Conservation (phyloP, 176 grass and related monocot genomes). For the Carex scoparia region DNA sequence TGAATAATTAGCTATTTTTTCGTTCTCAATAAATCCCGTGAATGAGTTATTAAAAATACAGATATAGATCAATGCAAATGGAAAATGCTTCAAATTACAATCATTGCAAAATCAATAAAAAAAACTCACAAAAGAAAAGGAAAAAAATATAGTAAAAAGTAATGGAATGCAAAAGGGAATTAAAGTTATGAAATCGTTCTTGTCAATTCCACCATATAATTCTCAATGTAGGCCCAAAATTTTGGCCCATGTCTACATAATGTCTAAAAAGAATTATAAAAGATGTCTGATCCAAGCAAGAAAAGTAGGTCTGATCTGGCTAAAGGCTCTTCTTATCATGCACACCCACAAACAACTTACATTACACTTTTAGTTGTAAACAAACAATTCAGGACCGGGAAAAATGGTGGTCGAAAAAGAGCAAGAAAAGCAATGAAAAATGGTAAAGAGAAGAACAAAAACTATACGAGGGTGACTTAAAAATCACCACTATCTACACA, state of each 20-base stretch:
- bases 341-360: neutral
- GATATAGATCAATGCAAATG: neutral
- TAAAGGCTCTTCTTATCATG: neutral
- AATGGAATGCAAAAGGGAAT: neutral
- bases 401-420: neutral
- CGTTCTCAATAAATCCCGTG: neutral
- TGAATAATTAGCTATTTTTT: neutral
- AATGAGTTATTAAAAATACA: neutral
- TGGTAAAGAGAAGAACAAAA: neutral
- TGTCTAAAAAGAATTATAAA: neutral
- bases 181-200: neutral
- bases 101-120: neutral
- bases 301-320: neutral
- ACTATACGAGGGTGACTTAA: constrained; percentile 26
- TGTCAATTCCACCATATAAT: neutral
- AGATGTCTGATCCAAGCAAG: neutral
- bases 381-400: neutral
- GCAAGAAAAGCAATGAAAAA: neutral
- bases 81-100: neutral
- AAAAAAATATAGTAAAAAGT: neutral
- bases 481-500: constrained; percentile 26
- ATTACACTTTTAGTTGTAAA: constrained; percentile 10
- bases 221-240: neutral
- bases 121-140: neutral
- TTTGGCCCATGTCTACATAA: neutral